Conservation (phyloP, 1,284 basidiomycete species). For the Sporisorium sorghi region DNA sequence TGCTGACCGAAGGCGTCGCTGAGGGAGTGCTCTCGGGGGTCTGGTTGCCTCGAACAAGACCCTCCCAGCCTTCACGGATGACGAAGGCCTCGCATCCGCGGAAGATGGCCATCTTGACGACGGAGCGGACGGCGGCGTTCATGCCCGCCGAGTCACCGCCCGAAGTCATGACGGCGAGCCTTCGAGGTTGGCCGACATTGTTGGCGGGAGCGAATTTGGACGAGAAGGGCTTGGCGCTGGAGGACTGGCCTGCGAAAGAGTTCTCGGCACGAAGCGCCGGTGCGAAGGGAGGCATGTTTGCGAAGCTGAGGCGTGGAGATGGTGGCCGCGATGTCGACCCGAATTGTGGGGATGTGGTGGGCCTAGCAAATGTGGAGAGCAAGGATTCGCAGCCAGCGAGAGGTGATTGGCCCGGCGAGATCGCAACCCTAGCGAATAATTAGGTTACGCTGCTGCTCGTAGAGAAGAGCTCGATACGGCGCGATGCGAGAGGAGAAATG, state of each 20-base stretch:
- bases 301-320: neutral
- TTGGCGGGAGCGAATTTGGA: slow-evolving; percentile 30
- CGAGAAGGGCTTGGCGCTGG: slow-evolving; percentile 22
- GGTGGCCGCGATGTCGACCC: too few relatives aligned
- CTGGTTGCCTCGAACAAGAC: slow-evolving; percentile 77
- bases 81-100: slow-evolving; percentile 75
- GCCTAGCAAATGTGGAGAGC: neutral
- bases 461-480: neutral
- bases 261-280: slow-evolving; percentile 41
- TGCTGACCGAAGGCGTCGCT: slow-evolving; percentile 47
- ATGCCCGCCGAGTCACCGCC: slow-evolving; percentile 92
- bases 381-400: neutral
- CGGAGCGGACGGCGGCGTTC: slow-evolving; percentile 66
- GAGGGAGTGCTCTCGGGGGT: slow-evolving; percentile 43
- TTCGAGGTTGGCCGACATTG: slow-evolving; percentile 44
- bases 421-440: neutral
- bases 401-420: neutral
- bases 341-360: neutral
- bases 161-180: slow-evolving; percentile 87
- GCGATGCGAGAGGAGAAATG: neutral
- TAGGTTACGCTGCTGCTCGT: neutral
- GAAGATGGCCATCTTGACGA: slow-evolving; percentile 68
- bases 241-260: slow-evolving; percentile 22
- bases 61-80: slow-evolving; percentile 92
- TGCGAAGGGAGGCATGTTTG: slow-evolving; percentile 41